These are phyloP conservation scores for carrot (Daucus carota) DNA, from an alignment of 129 eudicot species.

Conservation along the genomic window DH1_v3.0 NC_030387.2:22166001-22166500, in stretches of 20 bases:
- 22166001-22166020: conserved; percentile 45
- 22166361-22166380: conserved; percentile 2
- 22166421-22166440: not conserved
- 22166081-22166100: conserved; percentile 34
- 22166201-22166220: conserved; percentile 37
- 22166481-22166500: not conserved
- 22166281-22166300: conserved; percentile 13
- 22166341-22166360: not conserved
- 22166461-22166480: not conserved
- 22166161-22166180: conserved; percentile 24
- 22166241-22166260: conserved; percentile 89
- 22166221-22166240: conserved; percentile 66
- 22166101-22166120: conserved; percentile 44
- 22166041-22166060: conserved; percentile 40
- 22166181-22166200: conserved; percentile 33
- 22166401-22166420: not conserved
- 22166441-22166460: not conserved
- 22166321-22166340: not conserved
- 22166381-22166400: conserved; percentile 2
- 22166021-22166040: conserved; percentile 36
- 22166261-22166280: conserved; percentile 59
- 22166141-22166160: conserved; percentile 32
- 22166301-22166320: not conserved
- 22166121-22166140: conserved; percentile 37
- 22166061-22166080: conserved; percentile 27